Percentiles rank a stretch among this genome's conserved stretches.
Evolutionary conservation across 2,329 filamentous ascomycete species (phyloP).

Genomic region (Calonectria ilicicola): DNA sequence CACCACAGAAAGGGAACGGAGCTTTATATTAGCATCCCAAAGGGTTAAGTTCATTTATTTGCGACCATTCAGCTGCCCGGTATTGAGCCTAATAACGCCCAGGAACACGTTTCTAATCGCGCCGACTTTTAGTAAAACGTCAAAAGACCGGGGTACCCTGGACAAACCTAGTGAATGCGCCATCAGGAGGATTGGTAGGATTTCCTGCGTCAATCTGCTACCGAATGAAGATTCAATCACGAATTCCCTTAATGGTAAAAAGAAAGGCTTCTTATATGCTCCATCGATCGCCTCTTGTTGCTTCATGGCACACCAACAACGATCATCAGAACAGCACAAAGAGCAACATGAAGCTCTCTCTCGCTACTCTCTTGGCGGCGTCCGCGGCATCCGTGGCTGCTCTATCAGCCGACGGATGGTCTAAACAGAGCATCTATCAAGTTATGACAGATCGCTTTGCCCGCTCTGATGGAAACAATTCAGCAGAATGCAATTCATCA

Average conservation of each 20-base stretch:
- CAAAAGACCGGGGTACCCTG: background rate
- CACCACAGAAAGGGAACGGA: background rate
- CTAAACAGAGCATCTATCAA: slow-evolving; percentile 30
- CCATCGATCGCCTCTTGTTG: background rate
- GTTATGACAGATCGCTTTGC: slow-evolving; percentile 30
- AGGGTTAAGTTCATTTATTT: slow-evolving; percentile 2
- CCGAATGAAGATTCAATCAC: background rate
- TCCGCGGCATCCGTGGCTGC: slow-evolving; percentile 10
- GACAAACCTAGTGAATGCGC: background rate
- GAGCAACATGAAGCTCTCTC: slow-evolving; percentile 21
- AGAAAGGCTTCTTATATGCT: background rate
- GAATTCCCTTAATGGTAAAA: background rate
- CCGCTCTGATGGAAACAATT: slow-evolving; percentile 16
- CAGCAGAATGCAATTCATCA: slow-evolving; percentile 20
- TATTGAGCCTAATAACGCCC: background rate
- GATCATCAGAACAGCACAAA: background rate
- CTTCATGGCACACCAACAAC: background rate
- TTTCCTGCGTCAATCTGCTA: background rate
- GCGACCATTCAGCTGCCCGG: background rate
- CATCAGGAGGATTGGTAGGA: slow-evolving; percentile 14
- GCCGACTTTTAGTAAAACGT: slow-evolving; percentile 21
- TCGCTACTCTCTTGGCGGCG: background rate
- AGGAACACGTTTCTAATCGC: slow-evolving; percentile 17
- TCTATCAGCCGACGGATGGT: slow-evolving; percentile 24
- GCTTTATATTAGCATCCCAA: background rate